Conservation (phyloP, 108 stramenopile genomes). For the Cafeteria roenbergensis region DNA sequence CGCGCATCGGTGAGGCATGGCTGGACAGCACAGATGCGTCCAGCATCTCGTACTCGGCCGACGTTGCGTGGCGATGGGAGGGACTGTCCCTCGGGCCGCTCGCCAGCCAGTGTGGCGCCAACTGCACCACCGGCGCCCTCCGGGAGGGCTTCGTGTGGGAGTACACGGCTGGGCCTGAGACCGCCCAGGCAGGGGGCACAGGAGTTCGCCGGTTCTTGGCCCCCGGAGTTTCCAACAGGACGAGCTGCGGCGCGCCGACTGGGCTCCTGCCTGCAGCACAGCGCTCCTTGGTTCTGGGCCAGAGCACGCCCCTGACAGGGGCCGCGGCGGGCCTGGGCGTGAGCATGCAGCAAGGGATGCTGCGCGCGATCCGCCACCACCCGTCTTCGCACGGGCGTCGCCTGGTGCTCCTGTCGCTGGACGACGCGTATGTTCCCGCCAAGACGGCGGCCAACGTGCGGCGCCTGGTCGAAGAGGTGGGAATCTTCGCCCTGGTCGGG, state of each 20-base stretch:
- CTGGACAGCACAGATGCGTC: neutral
- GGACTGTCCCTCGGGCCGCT: neutral
- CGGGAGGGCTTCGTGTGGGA: neutral
- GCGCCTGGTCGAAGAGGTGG: neutral
- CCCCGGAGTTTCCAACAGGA: neutral
- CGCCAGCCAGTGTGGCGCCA: neutral
- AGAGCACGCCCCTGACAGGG: neutral
- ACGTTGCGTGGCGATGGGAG: neutral
- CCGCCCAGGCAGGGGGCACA: no score
- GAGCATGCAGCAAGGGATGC: neutral
- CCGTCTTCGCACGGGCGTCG: no score
- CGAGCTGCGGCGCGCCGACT: neutral
- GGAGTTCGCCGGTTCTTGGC: neutral
- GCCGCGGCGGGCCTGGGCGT: neutral
- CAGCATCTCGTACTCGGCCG: neutral
- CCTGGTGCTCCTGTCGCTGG: neutral
- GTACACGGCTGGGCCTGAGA: neutral
- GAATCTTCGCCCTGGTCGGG: neutral
- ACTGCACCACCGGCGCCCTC: neutral
- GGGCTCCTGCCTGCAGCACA: neutral
- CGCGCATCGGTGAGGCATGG: neutral
- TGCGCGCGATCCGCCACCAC: neutral
- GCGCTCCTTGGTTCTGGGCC: neutral
- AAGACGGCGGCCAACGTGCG: neutral
- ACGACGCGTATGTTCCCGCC: neutral